phyloP scores from a whole-genome alignment of 768 basidiomycete species.

The Dioszegia hungarica region DNA sequence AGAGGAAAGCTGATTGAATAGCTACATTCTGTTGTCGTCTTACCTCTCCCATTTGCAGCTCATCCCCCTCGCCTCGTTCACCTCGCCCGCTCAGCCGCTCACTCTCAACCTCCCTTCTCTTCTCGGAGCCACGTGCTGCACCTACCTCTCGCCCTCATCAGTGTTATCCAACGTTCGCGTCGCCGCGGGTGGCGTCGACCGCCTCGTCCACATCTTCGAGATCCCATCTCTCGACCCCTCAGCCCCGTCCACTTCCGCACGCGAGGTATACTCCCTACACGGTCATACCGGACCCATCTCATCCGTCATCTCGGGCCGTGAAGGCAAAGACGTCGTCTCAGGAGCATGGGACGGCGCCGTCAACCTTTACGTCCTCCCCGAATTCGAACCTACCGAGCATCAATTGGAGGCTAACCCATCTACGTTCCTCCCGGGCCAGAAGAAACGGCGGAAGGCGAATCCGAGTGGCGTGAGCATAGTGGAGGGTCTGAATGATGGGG shows the following conservation, averaged over 20 bases:
- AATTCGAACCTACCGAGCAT: slow-evolving; percentile 57
- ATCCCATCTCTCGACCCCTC: slow-evolving; percentile 46
- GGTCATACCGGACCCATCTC: slow-evolving; percentile 79
- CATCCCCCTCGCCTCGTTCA: slow-evolving; percentile 30
- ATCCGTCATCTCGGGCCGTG: slow-evolving; percentile 58
- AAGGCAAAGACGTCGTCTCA: slow-evolving; percentile 67
- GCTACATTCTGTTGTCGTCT: slow-evolving; percentile 43
- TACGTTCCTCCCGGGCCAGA: slow-evolving; percentile 43
- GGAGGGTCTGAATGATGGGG: slow-evolving; percentile 26
- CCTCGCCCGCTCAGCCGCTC: slow-evolving; percentile 19
- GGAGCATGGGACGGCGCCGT: slow-evolving; percentile 83
- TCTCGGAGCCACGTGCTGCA: slow-evolving; percentile 45
- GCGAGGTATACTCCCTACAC: slow-evolving; percentile 63
- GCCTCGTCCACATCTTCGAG: slow-evolving; percentile 44
- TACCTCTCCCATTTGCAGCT: slow-evolving; percentile 46
- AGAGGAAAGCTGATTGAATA: neutral
- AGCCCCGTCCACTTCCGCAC: slow-evolving; percentile 37
- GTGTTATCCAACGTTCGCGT: slow-evolving; percentile 30
- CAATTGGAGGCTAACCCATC: slow-evolving; percentile 57
- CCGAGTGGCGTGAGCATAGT: slow-evolving; percentile 50
- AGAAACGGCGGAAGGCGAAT: slow-evolving; percentile 64
- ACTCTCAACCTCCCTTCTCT: slow-evolving; percentile 42
- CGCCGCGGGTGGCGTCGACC: slow-evolving; percentile 48
- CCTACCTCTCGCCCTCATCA: slow-evolving; percentile 39
- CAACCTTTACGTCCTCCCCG: slow-evolving; percentile 57